Percentiles rank a stretch among this genome's conserved stretches.
These are phyloP conservation scores for Inga oerstediana DNA, from an alignment of 306 rosid species.

Conservation along the genomic window DNA sequence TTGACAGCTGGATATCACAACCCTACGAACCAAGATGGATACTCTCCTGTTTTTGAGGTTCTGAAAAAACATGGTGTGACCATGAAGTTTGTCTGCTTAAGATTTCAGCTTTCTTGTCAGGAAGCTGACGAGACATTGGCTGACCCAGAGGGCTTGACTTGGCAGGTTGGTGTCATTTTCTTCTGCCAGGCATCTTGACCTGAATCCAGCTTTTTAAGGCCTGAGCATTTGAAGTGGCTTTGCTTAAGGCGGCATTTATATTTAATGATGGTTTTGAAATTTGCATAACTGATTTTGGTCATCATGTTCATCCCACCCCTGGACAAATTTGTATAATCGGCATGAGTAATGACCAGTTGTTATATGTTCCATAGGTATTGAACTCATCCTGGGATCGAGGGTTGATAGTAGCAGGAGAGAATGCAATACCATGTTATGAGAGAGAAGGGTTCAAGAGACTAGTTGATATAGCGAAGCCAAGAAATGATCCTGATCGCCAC, in stretches of 20 bases:
- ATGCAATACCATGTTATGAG: conserved; percentile 71
- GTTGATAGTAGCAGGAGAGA: conserved; percentile 80
- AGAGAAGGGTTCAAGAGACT: conserved; percentile 80
- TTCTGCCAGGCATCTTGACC: conserved; percentile 20
- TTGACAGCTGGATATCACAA: conserved; percentile 95
- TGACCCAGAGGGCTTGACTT: conserved; percentile 89
- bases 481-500: conserved; percentile 83
- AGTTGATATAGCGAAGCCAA: conserved; percentile 85
- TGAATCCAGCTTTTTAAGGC: conserved; percentile 25
- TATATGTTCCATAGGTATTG: conserved; percentile 54
- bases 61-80: conserved; percentile 72
- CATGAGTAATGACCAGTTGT: conserved; percentile 21
- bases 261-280: conserved; percentile 13
- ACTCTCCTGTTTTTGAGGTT: conserved; percentile 82
- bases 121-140: conserved; percentile 72
- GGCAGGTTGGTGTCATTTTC: conserved; percentile 72
- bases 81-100: conserved; percentile 79
- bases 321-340: conserved; percentile 14
- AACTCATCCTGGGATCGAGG: conserved; percentile 91
- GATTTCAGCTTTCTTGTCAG: conserved; percentile 64
- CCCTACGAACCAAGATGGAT: conserved; percentile 93
- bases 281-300: conserved; percentile 25
- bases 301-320: neutral
- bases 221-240: conserved; percentile 19
- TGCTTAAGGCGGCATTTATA: conserved; percentile 9